Evolutionary conservation across 805 yeast species (phyloP).

Genomic region (Candida germanica): DNA sequence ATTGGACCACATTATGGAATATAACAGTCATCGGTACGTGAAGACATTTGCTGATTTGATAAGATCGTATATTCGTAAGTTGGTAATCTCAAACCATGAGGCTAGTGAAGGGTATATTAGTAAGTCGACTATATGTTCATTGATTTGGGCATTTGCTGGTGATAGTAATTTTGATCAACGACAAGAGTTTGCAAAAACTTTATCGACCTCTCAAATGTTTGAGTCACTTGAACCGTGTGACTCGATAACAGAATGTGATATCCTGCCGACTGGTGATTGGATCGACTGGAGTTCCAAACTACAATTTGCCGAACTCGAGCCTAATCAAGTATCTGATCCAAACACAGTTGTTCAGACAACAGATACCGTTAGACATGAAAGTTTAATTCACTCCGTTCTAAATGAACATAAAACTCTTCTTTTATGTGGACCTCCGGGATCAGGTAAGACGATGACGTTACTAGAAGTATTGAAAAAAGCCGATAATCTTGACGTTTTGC

Average conservation of each 20-base stretch:
- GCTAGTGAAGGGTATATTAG: slow-evolving; percentile 19
- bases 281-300: slow-evolving; percentile 24
- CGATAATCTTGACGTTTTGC: slow-evolving; percentile 55
- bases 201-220: slow-evolving; percentile 21
- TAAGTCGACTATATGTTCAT: slow-evolving; percentile 34
- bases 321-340: slow-evolving; percentile 57
- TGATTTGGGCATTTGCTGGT: slow-evolving; percentile 68
- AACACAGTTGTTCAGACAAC: slow-evolving; percentile 71
- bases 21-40: slow-evolving; percentile 33
- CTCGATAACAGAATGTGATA: slow-evolving; percentile 6
- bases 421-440: slow-evolving; percentile 95
- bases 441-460: slow-evolving; percentile 93
- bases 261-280: slow-evolving; percentile 12
- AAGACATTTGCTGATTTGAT: slow-evolving; percentile 41
- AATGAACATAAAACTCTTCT: slow-evolving; percentile 58
- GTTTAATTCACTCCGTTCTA: slow-evolving; percentile 53
- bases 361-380: slow-evolving; percentile 71
- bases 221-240: slow-evolving; percentile 2
- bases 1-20: slow-evolving; percentile 53
- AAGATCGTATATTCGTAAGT: slow-evolving; percentile 29
- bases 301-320: slow-evolving; percentile 46
- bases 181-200: slow-evolving; percentile 27
- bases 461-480: slow-evolving; percentile 62
- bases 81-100: slow-evolving; percentile 2
- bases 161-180: slow-evolving; percentile 44